phyloP scores from a whole-genome alignment of 176 grass and related monocot genomes.

The Melocanna baccifera region DNA sequence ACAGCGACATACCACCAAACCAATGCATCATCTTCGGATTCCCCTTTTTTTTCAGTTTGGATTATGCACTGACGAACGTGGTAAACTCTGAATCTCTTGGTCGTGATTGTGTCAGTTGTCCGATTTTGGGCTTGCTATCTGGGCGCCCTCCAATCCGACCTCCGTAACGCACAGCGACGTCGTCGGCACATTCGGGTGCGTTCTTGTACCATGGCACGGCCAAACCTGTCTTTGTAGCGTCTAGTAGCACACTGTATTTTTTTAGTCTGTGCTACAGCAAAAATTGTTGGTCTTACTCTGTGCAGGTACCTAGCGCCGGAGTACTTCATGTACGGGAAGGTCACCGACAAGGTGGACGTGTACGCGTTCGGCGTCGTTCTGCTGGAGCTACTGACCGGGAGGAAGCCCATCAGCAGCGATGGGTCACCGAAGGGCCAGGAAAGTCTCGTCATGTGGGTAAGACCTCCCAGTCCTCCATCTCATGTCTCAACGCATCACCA shows the following conservation, averaged over 20 bases:
- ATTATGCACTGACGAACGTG: neutral
- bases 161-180: slow-evolving; percentile 64
- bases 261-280: neutral
- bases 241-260: neutral
- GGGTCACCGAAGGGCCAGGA: slow-evolving; percentile 62
- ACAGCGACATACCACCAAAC: neutral
- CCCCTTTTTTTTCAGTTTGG: neutral
- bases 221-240: neutral
- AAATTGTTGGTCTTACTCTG: neutral
- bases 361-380: slow-evolving; percentile 99
- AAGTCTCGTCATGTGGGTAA: slow-evolving; percentile 98
- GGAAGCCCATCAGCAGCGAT: slow-evolving; percentile 74
- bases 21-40: neutral
- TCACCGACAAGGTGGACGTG: slow-evolving; percentile 84
- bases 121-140: slow-evolving; percentile 91
- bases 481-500: neutral
- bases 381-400: slow-evolving; percentile 84
- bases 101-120: slow-evolving; percentile 50
- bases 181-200: slow-evolving; percentile 92
- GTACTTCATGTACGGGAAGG: slow-evolving; percentile 99
- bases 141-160: slow-evolving; percentile 59
- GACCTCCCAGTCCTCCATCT: neutral
- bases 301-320: slow-evolving; percentile 89
- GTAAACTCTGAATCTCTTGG: neutral
- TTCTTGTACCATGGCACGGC: neutral